Base-by-base conservation (phyloP, 352 stramenopile species). In the Globisporangium okanoganense region DNA sequence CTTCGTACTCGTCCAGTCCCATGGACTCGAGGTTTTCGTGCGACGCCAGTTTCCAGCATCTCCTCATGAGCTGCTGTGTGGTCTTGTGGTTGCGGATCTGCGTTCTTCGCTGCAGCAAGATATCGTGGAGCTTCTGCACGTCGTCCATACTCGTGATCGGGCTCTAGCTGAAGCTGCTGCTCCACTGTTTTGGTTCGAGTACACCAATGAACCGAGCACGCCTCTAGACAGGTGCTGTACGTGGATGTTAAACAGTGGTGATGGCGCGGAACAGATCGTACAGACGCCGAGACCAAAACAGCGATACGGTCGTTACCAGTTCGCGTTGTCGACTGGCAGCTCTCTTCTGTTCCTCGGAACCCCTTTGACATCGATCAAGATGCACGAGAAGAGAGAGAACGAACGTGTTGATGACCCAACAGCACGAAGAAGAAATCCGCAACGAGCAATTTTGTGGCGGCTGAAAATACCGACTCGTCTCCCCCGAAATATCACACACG, bases 31-130 rank as follows among this genome's bases (percentile, higher is more conserved):
- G 22, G 33, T 71, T 52, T 24, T 45, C 51, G 33, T 60, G 72
- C 14, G 56, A 48, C 22, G 64, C 47, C 1, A 70, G 40, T 6
- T 71, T 69, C 75, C 78, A 85, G 58, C 66, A 83, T 2, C 58
- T 63, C 44, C 62, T 74, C 69, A 87, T 80, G 40, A 63, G 74
- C 13, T 66, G 59, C 13, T 71, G 50, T 3, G 64, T 77, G 33
- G 22, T 56, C 44, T 61, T 68, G 61, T 81, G 56, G 51, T 85
- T 75, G 18, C 76, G 72, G 51, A 86, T 81, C 13, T 71, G 55
- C 3, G 78, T 85, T 51, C 78, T 67, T 27, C 75, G 67, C 27
- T 71, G 67, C 10, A 87, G 70, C 9, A 87, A 44, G 36, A 54
- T 58, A 7, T 78, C 58, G 51, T 88, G 76, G 25, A 71, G 65